Base-by-base conservation (phyloP, 768 basidiomycete genomes). In the Arthromyces matolae region DNA sequence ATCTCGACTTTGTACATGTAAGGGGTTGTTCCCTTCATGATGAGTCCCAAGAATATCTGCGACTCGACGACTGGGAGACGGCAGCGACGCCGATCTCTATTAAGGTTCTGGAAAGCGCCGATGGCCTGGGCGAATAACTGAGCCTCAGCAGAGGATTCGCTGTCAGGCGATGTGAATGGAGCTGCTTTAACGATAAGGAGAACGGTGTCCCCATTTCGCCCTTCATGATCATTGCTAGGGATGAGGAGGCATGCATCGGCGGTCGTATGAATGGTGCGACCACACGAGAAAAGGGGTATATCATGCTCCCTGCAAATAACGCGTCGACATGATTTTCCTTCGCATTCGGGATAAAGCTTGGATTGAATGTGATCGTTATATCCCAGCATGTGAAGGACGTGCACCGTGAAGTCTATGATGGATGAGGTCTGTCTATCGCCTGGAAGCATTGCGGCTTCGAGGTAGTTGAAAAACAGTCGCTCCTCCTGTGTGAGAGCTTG, bases 221-320 rank as follows among this genome's bases (percentile, higher is more conserved):
- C 38, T 6, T 40, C 28, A n/a, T n/a, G n/a, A n/a, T n/a, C n/a
- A 1, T 35, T 28, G 37, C 12, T 29, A 24, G 54, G 47, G 16
- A 47, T 33, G 10, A 55, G 52, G 19, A 58, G 51, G 16, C 54
- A 55, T 8, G 48, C 18, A 22, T 58, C 57, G 14, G 57, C 54
- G 22, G 49, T 36, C n/a, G 52, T 52, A 34, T 55, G 47, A 16
- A 51, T 44, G 25, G 50, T 52, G 29, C 51, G 52, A 23, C 54
- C 57, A 13, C 57, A 51, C 54, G 53, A 55, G 45, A 53, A 58
- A n/a, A 58, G 51, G 45, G 57, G 57, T 6, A 58, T 37, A 23
- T 58, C 52, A 3, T 55, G 45, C 7, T 55, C 36, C 36, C 41
- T 48, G 29, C 54, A 40, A 8, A 55, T 27, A 18, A 58, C 47